phyloP scores from a whole-genome alignment of 805 yeast genomes.

The Maudiozyma barnettii region DNA sequence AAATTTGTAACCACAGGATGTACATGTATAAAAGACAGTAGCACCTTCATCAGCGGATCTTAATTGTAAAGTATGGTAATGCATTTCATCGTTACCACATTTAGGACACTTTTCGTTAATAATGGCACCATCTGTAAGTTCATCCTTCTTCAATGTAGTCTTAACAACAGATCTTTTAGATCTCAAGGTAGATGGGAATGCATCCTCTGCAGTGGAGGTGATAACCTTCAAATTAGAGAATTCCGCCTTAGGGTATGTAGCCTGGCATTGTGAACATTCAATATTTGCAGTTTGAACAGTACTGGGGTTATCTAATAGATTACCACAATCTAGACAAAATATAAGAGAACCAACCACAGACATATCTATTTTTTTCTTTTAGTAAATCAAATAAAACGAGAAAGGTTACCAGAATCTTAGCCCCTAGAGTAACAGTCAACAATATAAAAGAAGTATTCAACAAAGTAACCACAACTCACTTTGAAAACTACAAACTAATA shows the following conservation, averaged over 20 bases:
- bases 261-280: conserved; percentile 47
- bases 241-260: conserved; percentile 29
- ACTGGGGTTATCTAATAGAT: conserved; percentile 60
- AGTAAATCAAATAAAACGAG: no score
- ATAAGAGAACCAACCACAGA: conserved; percentile 92
- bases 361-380: conserved; percentile 39
- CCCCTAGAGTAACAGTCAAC: no score
- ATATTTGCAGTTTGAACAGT: conserved; percentile 35
- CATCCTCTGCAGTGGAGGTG: conserved; percentile 82
- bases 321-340: conserved; percentile 90
- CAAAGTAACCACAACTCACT: no score
- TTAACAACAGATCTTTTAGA: conserved; percentile 85
- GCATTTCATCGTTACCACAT: conserved; percentile 98
- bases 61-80: conserved; percentile 89
- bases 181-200: conserved; percentile 80
- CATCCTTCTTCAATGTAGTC: conserved; percentile 65
- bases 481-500: no score
- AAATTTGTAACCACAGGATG: conserved; percentile 84
- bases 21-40: conserved; percentile 95
- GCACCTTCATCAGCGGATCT: conserved; percentile 99
- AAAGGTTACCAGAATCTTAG: no score
- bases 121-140: conserved; percentile 89
- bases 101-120: conserved; percentile 97
- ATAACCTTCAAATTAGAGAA: conserved; percentile 77
- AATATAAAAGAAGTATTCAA: no score